Evolutionary conservation across 805 yeast genomes (phyloP), one percentile per base, ranked within the genome.

Genomic region (Tetrapisispora phaffii): DNA sequence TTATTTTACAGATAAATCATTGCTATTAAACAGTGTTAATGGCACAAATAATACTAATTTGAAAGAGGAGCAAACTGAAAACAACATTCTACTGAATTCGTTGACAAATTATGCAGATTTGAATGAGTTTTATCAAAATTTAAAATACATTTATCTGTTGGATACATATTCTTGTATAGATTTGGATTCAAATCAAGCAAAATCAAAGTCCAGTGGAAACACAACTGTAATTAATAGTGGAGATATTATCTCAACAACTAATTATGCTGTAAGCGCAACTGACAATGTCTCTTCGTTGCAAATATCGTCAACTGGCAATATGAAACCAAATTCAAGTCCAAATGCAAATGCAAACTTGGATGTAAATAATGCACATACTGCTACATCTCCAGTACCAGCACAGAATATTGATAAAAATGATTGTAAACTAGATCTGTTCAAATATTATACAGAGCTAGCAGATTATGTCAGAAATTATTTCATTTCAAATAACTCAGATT

Each of bases 101-200:
- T 47, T 63, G 41, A 51, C 54, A 13, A 48, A 52, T 32, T 62
- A 54, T 38, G 49, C 53, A 1, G 60, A 59, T 39, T 41, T 64
- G 33, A 57, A 56, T 19, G 58, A 57, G 35, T 64, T 64, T 40
- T 59, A 62, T 47, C 54, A 56, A 37, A 63, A 64, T 48, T 47
- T 64, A 42, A 58, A 60, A 33, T 60, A 60, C 39, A 45, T 64
- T 26, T 55, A 57, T 24, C 43, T 62, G n/a, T 41, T 63, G 26
- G 67, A 63, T 46, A 50, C 61, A 0, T 59, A 47, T 46, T 63
- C 67, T 3, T 57, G 55, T 28, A 53, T 59, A 12, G 63, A 57
- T 31, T 48, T 49, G 15, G 68, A 63, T 43, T 9, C 39, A 3
- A 13, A 21, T 21, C 38, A 34, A 21, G 2, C 31, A 23, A 36